Percentiles rank a stretch among this genome's conserved stretches.
Conservation (phyloP, 345 rosid genomes). For the Bruguiera parviflora region DNA sequence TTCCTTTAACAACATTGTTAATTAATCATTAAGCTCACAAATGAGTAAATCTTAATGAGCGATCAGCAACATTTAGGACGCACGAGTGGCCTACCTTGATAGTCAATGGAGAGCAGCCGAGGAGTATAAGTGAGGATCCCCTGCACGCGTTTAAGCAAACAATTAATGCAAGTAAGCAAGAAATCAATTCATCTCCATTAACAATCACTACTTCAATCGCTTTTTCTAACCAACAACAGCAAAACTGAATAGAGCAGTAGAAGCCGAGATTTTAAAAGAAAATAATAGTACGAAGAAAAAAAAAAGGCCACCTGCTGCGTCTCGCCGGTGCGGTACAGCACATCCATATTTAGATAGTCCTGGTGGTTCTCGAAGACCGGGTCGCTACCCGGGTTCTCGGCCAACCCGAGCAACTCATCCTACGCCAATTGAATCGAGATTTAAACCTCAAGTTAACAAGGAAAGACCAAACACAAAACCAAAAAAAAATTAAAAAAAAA, state of each 20-base stretch:
- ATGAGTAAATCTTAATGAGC: too few relatives aligned
- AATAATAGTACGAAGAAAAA: neutral
- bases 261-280: neutral
- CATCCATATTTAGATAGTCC: constrained; percentile 56
- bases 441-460: neutral
- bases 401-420: constrained; percentile 94
- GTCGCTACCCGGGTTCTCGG: constrained; percentile 61
- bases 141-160: constrained; percentile 27
- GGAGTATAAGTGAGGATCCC: constrained; percentile 78
- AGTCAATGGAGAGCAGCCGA: constrained; percentile 66
- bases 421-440: constrained; percentile 16
- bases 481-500: neutral
- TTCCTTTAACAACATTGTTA: neutral
- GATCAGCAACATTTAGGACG: neutral
- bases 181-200: neutral
- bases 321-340: constrained; percentile 78
- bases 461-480: neutral
- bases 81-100: constrained; percentile 55
- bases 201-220: too few relatives aligned
- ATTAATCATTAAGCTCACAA: neutral
- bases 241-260: neutral
- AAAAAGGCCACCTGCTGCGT: constrained; percentile 51
- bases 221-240: neutral
- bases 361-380: constrained; percentile 52
- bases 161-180: neutral